Evolutionary conservation across 2,329 filamentous ascomycete genomes (phyloP).

Genomic region (Fonsecaea pedrosoi): DNA sequence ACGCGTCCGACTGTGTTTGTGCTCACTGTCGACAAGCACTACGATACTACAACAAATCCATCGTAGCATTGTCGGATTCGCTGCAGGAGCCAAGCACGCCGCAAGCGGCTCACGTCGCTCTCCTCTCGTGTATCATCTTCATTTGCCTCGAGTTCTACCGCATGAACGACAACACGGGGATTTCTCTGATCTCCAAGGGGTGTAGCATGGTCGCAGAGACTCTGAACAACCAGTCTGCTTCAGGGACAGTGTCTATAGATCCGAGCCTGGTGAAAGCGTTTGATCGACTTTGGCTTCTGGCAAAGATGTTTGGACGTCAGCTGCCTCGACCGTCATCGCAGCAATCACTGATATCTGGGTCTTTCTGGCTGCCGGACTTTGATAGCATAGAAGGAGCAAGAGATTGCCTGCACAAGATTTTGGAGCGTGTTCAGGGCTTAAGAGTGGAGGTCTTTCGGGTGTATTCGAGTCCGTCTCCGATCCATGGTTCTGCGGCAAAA

Average conservation of each 20-base stretch:
- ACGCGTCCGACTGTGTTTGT: constrained; percentile 8
- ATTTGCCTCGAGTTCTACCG: constrained; percentile 15
- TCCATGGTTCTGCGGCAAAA: not conserved
- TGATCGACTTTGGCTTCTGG: constrained; percentile 16
- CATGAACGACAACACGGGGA: constrained; percentile 7
- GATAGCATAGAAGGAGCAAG: constrained; percentile 4
- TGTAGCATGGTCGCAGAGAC: constrained; percentile 14
- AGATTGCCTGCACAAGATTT: constrained; percentile 7
- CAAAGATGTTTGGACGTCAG: constrained; percentile 12
- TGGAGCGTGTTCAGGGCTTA: constrained; percentile 4
- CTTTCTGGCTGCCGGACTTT: not conserved
- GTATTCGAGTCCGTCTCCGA: not conserved
- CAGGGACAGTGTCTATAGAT: not conserved
- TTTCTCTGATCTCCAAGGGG: constrained; percentile 12
- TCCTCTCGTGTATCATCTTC: constrained; percentile 11
- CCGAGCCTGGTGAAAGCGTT: not conserved
- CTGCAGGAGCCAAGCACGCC: constrained; percentile 1
- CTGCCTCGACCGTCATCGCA: not conserved
- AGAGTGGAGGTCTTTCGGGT: constrained; percentile 8
- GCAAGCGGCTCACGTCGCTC: constrained; percentile 6
- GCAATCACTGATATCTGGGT: not conserved
- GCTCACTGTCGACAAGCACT: constrained; percentile 16
- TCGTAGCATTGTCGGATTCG: constrained; percentile 6
- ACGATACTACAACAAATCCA: constrained; percentile 16
- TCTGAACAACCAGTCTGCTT: not conserved